phyloP scores from a whole-genome alignment of 2,329 filamentous ascomycete genomes.

The Bipolaris oryzae region DNA sequence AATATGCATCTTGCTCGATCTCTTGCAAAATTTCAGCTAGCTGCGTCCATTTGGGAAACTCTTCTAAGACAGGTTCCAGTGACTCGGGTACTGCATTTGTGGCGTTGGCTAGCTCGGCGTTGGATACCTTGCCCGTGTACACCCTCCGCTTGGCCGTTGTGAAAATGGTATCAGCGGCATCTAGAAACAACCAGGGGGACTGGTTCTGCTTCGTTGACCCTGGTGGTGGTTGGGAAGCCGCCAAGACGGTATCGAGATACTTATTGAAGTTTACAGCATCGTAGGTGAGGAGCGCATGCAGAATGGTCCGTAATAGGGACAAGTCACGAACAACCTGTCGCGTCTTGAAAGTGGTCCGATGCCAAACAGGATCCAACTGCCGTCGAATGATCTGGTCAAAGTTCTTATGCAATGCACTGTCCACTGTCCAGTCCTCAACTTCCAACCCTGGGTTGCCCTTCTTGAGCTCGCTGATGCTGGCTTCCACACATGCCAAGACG shows the following conservation, averaged over 20 bases:
- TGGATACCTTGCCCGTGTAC: constrained; percentile 74
- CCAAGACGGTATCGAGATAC: constrained; percentile 91
- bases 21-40: constrained; percentile 91
- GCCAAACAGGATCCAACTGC: constrained; percentile 96
- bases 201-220: constrained; percentile 87
- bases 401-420: constrained; percentile 88
- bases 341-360: constrained; percentile 92
- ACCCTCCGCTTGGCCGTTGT: constrained; percentile 86
- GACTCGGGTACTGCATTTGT: constrained; percentile 61
- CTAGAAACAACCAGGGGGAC: constrained; percentile 94
- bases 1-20: constrained; percentile 87
- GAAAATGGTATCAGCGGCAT: constrained; percentile 93
- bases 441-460: constrained; percentile 89
- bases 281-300: constrained; percentile 80
- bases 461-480: constrained; percentile 90
- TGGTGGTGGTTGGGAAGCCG: constrained; percentile 84
- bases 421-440: constrained; percentile 95
- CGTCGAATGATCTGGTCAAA: constrained; percentile 88
- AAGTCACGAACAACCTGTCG: constrained; percentile 92
- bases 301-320: constrained; percentile 78
- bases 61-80: constrained; percentile 82
- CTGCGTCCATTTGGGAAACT: constrained; percentile 91
- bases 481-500: constrained; percentile 93
- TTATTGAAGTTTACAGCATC: constrained; percentile 91
- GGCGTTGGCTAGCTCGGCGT: constrained; percentile 58